Conservation (phyloP, 2,329 filamentous ascomycete genomes). For the Fusarium succisae region DNA sequence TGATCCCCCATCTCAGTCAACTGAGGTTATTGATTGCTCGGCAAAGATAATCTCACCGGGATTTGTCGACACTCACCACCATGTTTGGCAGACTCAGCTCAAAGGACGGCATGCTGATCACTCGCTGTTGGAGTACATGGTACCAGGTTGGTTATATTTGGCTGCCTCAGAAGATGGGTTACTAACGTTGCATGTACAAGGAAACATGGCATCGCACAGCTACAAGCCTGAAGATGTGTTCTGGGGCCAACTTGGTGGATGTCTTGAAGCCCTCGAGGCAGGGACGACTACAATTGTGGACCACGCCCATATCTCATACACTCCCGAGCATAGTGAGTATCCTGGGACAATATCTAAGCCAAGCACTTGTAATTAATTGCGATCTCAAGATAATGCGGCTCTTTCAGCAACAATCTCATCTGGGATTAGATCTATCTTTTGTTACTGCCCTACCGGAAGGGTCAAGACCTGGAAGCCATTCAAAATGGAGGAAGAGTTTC, state of each 20-base stretch:
- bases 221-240: slow-evolving; percentile 1
- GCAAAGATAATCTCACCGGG: neutral
- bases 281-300: slow-evolving; percentile 5
- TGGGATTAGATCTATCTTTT: slow-evolving; percentile 7
- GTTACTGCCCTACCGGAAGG: neutral
- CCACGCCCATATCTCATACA: slow-evolving; percentile 9
- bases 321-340: neutral
- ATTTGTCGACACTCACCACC: slow-evolving; percentile 14
- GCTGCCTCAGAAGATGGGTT: rapidly evolving
- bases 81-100: slow-evolving; percentile 15
- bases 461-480: slow-evolving; percentile 15
- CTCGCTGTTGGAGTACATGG: neutral
- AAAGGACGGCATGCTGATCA: slow-evolving; percentile 7
- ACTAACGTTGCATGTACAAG: rapidly evolving
- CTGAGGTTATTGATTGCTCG: slow-evolving; percentile 2
- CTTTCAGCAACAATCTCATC: slow-evolving; percentile 2
- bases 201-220: slow-evolving; percentile 5
- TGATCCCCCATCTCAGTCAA: neutral
- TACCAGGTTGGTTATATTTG: neutral
- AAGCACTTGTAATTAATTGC: rapidly evolving
- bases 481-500: neutral
- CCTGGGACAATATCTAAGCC: rapidly evolving
- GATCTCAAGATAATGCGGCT: neutral
- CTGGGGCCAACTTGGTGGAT: slow-evolving; percentile 11
- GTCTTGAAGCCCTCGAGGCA: neutral